phyloP scores from a whole-genome alignment of 306 rosid genomes.

The Citrullus amarus region DNA sequence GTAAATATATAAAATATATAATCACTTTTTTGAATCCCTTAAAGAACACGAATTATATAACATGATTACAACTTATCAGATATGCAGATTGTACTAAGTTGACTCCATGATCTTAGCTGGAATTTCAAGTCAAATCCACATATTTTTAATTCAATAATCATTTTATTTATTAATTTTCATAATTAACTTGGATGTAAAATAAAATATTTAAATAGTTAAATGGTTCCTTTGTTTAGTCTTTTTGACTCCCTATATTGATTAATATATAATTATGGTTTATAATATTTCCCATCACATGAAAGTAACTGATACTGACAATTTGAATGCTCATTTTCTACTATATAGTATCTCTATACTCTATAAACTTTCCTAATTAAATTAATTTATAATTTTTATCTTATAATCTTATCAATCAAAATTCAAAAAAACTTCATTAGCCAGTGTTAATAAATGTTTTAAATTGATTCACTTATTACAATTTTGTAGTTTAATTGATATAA shows the following conservation, averaged over 20 bases:
- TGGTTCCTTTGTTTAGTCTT: neutral
- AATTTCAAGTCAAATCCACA: neutral
- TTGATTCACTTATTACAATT: too few relatives aligned
- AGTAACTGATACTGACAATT: neutral
- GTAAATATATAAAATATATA: too few relatives aligned
- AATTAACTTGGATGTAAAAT: neutral
- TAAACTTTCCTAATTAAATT: too few relatives aligned
- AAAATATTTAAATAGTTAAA: neutral
- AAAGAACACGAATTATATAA: neutral
- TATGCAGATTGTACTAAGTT: neutral
- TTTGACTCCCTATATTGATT: neutral
- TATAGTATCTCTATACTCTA: too few relatives aligned
- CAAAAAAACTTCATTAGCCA: too few relatives aligned
- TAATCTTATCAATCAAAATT: too few relatives aligned
- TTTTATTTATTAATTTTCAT: neutral
- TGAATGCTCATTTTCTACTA: neutral
- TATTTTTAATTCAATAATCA: neutral
- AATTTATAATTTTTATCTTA: too few relatives aligned
- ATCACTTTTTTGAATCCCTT: neutral
- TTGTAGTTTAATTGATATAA: too few relatives aligned
- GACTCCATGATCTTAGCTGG: neutral
- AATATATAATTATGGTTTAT: neutral
- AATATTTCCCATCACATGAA: neutral
- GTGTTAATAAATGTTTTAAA: too few relatives aligned
- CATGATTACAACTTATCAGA: constrained; percentile 11